These are phyloP conservation scores for Hemisphaericaspora xylofermentans DNA, from an alignment of 1,139 yeast species.

Conservation along the genomic window DNA sequence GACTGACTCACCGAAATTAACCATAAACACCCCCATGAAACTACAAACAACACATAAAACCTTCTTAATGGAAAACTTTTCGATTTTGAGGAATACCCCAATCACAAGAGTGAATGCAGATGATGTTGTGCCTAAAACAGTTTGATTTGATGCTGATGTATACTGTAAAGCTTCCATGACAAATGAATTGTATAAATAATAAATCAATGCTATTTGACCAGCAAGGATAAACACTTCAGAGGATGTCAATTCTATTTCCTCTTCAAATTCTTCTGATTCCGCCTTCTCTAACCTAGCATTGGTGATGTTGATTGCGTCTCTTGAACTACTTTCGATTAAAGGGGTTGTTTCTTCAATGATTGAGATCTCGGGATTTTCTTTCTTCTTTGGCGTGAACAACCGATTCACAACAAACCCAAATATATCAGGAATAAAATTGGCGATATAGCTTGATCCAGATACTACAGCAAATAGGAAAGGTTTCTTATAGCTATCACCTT, in stretches of 20 bases:
- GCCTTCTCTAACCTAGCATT: constrained; percentile 8
- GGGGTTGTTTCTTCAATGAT: constrained; percentile 1
- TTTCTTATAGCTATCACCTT: constrained; percentile 47
- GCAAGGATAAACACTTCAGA: constrained; percentile 38
- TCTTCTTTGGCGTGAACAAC: not conserved
- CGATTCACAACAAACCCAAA: not conserved
- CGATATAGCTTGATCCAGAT: constrained; percentile 45
- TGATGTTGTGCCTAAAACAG: constrained; percentile 51
- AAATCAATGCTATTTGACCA: constrained; percentile 39
- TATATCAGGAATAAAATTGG: constrained; percentile 45
- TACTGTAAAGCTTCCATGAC: constrained; percentile 43
- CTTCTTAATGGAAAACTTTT: constrained; percentile 42
- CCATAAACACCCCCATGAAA: constrained; percentile 47
- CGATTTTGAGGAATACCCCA: constrained; percentile 41
- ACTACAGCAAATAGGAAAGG: constrained; percentile 48
- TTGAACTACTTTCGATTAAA: constrained; percentile 1
- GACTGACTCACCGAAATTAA: constrained; percentile 29
- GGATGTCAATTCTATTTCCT: constrained; percentile 22
- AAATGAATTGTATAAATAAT: constrained; percentile 39
- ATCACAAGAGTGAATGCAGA: constrained; percentile 51
- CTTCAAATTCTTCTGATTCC: constrained; percentile 9
- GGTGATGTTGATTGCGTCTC: constrained; percentile 1
- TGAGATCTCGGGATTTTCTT: not conserved
- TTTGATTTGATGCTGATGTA: constrained; percentile 55
- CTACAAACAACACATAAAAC: constrained; percentile 44